Evolutionary conservation across 768 basidiomycete genomes (phyloP).

Genomic region (Lyophyllum decastes): DNA sequence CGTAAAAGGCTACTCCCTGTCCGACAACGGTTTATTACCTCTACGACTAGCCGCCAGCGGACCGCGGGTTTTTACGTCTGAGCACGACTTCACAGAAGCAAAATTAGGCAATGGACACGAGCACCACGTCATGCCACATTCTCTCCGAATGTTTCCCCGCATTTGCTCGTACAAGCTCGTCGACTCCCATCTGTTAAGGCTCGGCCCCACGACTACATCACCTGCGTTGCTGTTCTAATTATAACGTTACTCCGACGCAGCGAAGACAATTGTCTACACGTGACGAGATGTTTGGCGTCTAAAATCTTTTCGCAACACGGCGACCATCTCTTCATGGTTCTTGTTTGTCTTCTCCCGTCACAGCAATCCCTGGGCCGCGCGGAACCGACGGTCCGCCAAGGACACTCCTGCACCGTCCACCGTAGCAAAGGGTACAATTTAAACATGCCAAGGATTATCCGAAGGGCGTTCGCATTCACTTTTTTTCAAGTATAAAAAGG

Average conservation of each 20-base stretch:
- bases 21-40: background rate
- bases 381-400: conserved; percentile 15
- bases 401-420: background rate
- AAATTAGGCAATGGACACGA: conserved; percentile 5
- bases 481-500: background rate
- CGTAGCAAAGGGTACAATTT: background rate
- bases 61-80: background rate
- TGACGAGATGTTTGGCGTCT: background rate
- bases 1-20: background rate
- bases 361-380: conserved; percentile 5
- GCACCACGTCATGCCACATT: background rate
- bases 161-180: background rate
- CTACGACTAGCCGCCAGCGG: conserved; percentile 33
- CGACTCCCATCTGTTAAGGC: background rate
- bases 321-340: background rate
- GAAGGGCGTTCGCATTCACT: background rate
- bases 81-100: background rate
- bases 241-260: background rate
- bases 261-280: background rate
- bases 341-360: background rate
- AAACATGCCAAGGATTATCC: conserved; percentile 1
- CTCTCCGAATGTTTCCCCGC: conserved; percentile 4
- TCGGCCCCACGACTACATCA: background rate
- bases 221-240: background rate
- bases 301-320: background rate